These are phyloP conservation scores for Plantago major DNA, from an alignment of 257 asterid species.

Conservation along the genomic window DNA sequence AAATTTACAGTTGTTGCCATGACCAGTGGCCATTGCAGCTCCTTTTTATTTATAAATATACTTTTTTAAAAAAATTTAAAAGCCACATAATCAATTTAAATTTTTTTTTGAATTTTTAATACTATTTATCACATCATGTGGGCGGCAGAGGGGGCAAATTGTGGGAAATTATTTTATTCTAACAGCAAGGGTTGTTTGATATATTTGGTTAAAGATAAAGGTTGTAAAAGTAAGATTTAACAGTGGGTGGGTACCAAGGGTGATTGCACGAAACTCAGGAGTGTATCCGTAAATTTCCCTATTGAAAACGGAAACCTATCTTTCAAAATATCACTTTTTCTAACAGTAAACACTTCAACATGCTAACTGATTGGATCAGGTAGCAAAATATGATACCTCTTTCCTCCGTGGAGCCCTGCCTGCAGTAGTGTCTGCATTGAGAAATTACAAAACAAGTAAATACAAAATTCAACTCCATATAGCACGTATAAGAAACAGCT, in stretches of 20 bases:
- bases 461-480: conserved; percentile 15
- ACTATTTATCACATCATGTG: no score
- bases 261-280: not conserved
- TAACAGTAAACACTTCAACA: not conserved
- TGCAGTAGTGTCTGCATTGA: conserved; percentile 83
- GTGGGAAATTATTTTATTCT: no score
- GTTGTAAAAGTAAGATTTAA: no score
- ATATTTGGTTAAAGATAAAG: no score
- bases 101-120: no score
- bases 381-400: conserved; percentile 36
- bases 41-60: not conserved
- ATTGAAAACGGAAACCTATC: not conserved
- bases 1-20: no score
- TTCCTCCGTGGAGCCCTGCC: conserved; percentile 74
- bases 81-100: no score
- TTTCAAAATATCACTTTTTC: not conserved
- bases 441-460: conserved; percentile 21
- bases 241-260: not conserved
- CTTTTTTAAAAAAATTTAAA: not conserved
- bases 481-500: conserved; percentile 14
- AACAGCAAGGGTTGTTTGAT: no score
- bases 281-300: no score
- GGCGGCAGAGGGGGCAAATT: no score
- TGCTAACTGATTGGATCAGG: conserved; percentile 1
- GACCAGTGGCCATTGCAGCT: not conserved